Percentiles rank a stretch among this genome's conserved stretches.
These are phyloP conservation scores for Dioscorea cayenensis DNA, from an alignment of 116 monocot genomes.

Conservation along the genomic window DNA sequence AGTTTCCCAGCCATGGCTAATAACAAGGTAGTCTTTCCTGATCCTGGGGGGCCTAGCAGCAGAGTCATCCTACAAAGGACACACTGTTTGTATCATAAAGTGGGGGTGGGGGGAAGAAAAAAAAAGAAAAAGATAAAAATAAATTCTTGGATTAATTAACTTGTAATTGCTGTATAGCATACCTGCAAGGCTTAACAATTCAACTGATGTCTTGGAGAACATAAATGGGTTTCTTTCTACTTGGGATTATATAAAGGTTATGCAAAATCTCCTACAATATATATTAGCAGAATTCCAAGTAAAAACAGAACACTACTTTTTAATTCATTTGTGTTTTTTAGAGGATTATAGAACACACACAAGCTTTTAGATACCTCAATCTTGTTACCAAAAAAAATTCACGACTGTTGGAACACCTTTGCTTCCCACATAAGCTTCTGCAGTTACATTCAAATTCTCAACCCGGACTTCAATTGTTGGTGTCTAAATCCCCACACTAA, in stretches of 20 bases:
- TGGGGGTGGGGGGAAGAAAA: too few relatives aligned
- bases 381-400: background rate
- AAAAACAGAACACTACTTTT: too few relatives aligned
- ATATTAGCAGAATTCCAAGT: too few relatives aligned
- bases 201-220: background rate
- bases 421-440: slow-evolving; percentile 4
- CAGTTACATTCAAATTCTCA: background rate
- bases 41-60: slow-evolving; percentile 2
- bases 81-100: too few relatives aligned
- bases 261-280: too few relatives aligned
- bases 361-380: background rate
- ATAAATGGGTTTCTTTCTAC: background rate
- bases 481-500: background rate
- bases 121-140: background rate
- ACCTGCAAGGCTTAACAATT: background rate
- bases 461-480: background rate
- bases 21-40: background rate
- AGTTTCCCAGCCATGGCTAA: too few relatives aligned
- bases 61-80: background rate
- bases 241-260: background rate
- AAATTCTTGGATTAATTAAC: background rate
- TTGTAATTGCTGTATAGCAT: background rate
- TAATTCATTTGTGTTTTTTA: too few relatives aligned
- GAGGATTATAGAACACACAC: too few relatives aligned
- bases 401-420: background rate